phyloP scores from a whole-genome alignment of 106 monocot species.

The Platanthera guangdongensis region DNA sequence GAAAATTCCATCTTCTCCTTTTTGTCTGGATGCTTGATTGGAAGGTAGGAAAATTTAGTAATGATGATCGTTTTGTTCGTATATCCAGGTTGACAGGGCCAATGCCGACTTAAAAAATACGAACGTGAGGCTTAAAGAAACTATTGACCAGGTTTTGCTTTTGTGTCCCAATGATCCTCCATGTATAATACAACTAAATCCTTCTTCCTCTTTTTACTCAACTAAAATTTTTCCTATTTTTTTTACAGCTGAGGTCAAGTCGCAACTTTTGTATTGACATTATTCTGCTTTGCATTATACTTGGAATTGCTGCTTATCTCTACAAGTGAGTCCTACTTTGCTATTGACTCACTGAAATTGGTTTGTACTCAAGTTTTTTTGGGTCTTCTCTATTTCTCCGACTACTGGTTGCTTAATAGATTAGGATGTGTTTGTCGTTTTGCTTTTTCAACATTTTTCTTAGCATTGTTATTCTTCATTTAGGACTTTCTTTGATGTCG shows the following conservation, averaged over 20 bases:
- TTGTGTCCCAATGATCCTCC: background rate
- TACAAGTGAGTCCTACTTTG: constrained; percentile 57
- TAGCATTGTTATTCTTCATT: too few species aligned
- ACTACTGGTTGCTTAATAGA: background rate
- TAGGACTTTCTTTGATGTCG: too few species aligned
- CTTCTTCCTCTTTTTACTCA: background rate
- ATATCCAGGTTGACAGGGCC: constrained; percentile 55
- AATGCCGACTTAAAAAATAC: constrained; percentile 86
- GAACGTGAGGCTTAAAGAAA: constrained; percentile 91
- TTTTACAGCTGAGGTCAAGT: constrained; percentile 77
- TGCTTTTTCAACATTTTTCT: too few species aligned
- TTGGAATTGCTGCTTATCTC: constrained; percentile 88
- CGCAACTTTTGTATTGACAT: constrained; percentile 93
- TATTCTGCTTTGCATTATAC: constrained; percentile 76
- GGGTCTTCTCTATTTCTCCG: background rate
- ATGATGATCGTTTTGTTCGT: background rate
- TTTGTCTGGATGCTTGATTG: background rate
- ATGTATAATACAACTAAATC: background rate
- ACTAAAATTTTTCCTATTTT: constrained; percentile 4
- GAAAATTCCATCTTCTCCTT: background rate
- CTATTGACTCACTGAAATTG: background rate
- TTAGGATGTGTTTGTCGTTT: too few species aligned
- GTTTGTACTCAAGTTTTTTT: background rate
- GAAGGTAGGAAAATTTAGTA: background rate
- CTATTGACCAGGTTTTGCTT: constrained; percentile 62